Evolutionary conservation across 208 protist genomes (phyloP), one percentile per base, ranked within the genome.

Genomic region (Leishmania aethiopica): DNA sequence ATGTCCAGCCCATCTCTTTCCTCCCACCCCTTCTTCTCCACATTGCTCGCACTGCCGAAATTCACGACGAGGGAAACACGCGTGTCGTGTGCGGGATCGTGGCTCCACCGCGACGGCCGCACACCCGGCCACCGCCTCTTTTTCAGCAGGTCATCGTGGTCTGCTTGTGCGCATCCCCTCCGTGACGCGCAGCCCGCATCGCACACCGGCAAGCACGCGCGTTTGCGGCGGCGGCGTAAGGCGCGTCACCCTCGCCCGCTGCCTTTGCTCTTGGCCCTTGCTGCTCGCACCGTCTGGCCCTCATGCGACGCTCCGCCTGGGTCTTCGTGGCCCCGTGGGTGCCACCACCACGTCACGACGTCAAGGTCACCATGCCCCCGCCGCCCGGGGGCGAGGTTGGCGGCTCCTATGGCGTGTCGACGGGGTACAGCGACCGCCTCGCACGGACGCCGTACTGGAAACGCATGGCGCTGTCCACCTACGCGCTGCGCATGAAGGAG

Each of bases 381-480:
- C 95, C 93, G 0, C 93, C 94, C 0, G 91, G 89, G 25, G 93
- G 93, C n/a, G 93, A 98, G 81, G 94, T 97, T 3, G 95, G 95
- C 32, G 95, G 95, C 47, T 83, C 80, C 59, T 96, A 90, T 72
- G 95, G 95, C 45, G 93, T 98, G 32, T 97, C 93, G 10, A 85
- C 66, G 19, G 93, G 95, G 1, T 98, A 98, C 86, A 96, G 93
- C 79, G 88, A 97, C n/a, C 91, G 95, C 3, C 84, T 98, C 28
- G 93, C 93, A 5, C 42, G 69, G 17, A 96, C 91, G 67, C 95
- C 93, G 57, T 96, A 96, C 83, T 98, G 95, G 94, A 95, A 96
- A 84, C 93, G 95, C 69, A 97, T 97, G 93, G 95, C 95, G 0
- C 79, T 93, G 49, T 96, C 93, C n/a, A 94, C 86, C 32, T 97